Conservation (phyloP, 495 filamentous ascomycete species). For the Daldinia grandis region DNA sequence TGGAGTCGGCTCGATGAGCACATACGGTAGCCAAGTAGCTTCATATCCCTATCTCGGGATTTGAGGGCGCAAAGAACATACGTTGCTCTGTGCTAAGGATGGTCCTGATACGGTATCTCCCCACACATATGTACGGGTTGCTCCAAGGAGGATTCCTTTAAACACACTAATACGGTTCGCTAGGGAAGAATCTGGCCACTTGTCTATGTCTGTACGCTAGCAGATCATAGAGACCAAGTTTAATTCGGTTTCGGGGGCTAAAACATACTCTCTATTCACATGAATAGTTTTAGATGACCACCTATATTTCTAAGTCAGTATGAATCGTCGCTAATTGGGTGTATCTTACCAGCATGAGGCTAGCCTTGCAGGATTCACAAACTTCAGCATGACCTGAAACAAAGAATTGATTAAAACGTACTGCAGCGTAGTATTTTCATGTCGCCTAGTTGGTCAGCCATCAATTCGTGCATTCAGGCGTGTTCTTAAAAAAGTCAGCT, state of each 20-base stretch:
- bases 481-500: constrained; percentile 1
- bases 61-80: neutral
- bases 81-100: constrained; percentile 3
- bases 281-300: neutral
- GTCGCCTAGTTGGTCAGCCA: constrained; percentile 26
- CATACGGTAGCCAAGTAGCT: neutral
- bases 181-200: constrained; percentile 21
- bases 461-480: constrained; percentile 13
- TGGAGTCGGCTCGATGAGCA: neutral
- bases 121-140: constrained; percentile 9
- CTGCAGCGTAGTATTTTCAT: constrained; percentile 28
- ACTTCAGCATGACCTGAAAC: constrained; percentile 39
- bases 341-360: constrained; percentile 15
- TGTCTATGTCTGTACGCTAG: constrained; percentile 14
- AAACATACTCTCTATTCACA: constrained; percentile 1
- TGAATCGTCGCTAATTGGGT: neutral
- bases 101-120: neutral
- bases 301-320: neutral
- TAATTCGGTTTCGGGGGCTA: constrained; percentile 23
- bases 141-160: neutral
- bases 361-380: constrained; percentile 28
- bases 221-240: constrained; percentile 2
- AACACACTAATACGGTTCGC: constrained; percentile 10
- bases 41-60: neutral
- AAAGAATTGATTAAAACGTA: constrained; percentile 29